Evolutionary conservation across 2,329 filamentous ascomycete genomes (phyloP).

Genomic region (Cadophora luteo-olivacea): DNA sequence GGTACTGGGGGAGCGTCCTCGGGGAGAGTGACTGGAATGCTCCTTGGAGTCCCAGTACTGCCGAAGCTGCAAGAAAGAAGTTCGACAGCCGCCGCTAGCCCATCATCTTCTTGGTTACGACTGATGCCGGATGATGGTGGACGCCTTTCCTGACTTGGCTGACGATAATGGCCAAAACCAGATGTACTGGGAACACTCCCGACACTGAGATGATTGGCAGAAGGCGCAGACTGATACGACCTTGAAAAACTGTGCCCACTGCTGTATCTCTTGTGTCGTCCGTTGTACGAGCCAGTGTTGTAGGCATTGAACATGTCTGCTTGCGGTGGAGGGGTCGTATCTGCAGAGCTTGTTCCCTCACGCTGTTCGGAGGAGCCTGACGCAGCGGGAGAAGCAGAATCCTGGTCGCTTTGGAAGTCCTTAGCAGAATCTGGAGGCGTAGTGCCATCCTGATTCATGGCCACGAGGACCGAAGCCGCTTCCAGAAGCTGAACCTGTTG

Average conservation of each 20-base stretch:
- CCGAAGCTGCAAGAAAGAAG: conserved; percentile 90
- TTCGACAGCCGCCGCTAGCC: conserved; percentile 88
- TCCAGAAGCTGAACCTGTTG: conserved; percentile 98
- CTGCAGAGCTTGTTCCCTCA: conserved; percentile 81
- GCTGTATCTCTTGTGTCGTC: conserved; percentile 64
- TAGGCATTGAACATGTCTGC: conserved; percentile 60
- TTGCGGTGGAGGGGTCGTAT: conserved; percentile 90
- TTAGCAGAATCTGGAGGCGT: conserved; percentile 71
- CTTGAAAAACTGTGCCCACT: conserved; percentile 68
- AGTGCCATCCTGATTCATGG: conserved; percentile 76
- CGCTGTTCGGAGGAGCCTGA: conserved; percentile 82
- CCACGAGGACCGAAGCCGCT: conserved; percentile 92
- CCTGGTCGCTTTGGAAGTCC: conserved; percentile 78
- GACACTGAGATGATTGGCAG: conserved; percentile 56
- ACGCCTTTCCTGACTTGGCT: conserved; percentile 77
- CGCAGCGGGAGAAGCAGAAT: conserved; percentile 80
- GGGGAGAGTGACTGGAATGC: conserved; percentile 68
- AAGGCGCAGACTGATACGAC: conserved; percentile 79
- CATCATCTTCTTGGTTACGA: conserved; percentile 79
- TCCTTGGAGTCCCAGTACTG: conserved; percentile 64
- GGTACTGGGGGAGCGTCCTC: conserved; percentile 86
- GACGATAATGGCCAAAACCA: conserved; percentile 59
- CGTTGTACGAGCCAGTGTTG: conserved; percentile 44
- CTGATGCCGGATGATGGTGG: conserved; percentile 82
- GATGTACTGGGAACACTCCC: conserved; percentile 59